Conservation (phyloP, 257 asterid species). For the Prunella vulgaris region DNA sequence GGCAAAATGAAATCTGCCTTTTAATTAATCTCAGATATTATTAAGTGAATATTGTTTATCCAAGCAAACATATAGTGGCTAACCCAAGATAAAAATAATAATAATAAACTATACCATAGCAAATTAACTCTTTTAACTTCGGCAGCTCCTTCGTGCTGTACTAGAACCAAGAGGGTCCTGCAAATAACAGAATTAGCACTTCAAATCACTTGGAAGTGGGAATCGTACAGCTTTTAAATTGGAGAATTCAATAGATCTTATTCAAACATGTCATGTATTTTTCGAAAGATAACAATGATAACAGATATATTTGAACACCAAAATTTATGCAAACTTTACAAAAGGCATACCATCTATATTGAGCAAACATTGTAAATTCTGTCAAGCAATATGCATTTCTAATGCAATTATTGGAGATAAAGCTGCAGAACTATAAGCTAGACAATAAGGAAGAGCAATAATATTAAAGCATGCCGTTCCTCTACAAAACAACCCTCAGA, state of each 20-base stretch:
- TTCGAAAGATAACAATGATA: neutral
- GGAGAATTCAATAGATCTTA: neutral
- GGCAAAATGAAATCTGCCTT: neutral
- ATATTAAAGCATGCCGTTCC: neutral
- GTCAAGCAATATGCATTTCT: too few species aligned
- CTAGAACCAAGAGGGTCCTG: constrained; percentile 20
- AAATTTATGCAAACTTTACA: neutral
- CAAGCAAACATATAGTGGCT: constrained; percentile 1
- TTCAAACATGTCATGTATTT: neutral
- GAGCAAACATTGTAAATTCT: too few species aligned
- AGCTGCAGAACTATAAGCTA: too few species aligned
- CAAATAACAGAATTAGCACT: constrained; percentile 18
- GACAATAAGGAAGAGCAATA: too few species aligned
- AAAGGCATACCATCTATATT: too few species aligned
- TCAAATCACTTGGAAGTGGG: neutral
- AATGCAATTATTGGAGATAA: too few species aligned
- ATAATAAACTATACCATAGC: too few species aligned
- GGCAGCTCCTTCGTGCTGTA: constrained; percentile 16
- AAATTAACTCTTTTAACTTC: constrained; percentile 10
- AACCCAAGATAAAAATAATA: too few species aligned
- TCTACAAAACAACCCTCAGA: neutral
- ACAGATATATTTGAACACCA: neutral
- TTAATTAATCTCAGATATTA: neutral
- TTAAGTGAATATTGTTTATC: neutral
- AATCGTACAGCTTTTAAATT: neutral